These are phyloP conservation scores for Moringa oleifera DNA, from an alignment of 345 rosid species.

Conservation along the genomic window DNA sequence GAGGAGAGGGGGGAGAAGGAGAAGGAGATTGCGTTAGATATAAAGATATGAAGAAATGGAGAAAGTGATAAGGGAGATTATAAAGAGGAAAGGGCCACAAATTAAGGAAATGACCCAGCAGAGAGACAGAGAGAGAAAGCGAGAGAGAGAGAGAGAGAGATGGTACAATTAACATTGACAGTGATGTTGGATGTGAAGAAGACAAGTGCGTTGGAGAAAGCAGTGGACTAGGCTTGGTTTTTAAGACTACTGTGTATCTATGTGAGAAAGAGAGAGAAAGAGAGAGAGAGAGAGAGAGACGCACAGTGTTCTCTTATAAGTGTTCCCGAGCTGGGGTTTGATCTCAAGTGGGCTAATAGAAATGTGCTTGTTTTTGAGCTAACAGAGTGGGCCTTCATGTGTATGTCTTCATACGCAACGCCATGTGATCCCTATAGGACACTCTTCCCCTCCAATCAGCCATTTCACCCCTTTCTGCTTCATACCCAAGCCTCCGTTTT, in stretches of 20 bases:
- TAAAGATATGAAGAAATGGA: conserved; percentile 35
- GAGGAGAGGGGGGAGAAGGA: conserved; percentile 4
- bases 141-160: conserved; percentile 25
- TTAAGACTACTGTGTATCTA: background rate
- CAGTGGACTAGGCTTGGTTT: conserved; percentile 29
- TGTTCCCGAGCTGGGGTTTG: conserved; percentile 60
- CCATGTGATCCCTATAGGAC: conserved; percentile 59
- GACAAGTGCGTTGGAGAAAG: conserved; percentile 74
- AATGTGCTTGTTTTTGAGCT: conserved; percentile 50
- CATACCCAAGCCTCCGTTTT: background rate
- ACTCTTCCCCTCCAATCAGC: conserved; percentile 22
- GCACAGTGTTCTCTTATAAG: conserved; percentile 3
- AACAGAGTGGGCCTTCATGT: conserved; percentile 70
- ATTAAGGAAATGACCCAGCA: conserved; percentile 13
- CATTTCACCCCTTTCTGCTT: background rate
- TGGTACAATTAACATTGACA: conserved; percentile 43
- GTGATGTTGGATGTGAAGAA: conserved; percentile 72
- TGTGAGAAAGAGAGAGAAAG: too few species aligned
- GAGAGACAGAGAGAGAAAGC: too few species aligned
- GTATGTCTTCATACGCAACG: conserved; percentile 47
- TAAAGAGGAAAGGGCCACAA: conserved; percentile 78
- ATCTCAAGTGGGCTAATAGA: conserved; percentile 53
- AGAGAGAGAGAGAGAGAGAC: background rate
- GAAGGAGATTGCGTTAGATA: conserved; percentile 15
- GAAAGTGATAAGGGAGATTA: conserved; percentile 45